These are phyloP conservation scores for Pittosporum tobira DNA, from an alignment of 129 eudicot species.

Conservation along the genomic window DNA sequence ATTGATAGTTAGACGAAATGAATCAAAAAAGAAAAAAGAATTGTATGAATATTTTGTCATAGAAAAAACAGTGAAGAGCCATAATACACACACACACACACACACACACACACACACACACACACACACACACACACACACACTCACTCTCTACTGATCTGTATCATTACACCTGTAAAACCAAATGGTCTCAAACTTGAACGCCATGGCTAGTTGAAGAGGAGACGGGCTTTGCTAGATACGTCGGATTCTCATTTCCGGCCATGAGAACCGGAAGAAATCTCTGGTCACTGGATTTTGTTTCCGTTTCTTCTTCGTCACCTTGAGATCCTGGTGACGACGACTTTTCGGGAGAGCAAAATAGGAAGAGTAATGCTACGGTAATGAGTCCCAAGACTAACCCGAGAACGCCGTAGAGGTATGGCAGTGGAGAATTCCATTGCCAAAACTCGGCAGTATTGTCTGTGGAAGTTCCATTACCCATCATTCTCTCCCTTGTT, in stretches of 20 bases:
- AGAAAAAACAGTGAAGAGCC: no score
- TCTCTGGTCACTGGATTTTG: neutral
- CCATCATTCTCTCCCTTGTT: neutral
- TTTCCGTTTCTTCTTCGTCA: neutral
- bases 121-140: no score
- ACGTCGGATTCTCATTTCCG: constrained; percentile 1
- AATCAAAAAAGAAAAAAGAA: no score
- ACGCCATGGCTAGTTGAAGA: neutral
- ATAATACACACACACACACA: no score
- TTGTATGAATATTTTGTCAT: no score
- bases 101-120: no score
- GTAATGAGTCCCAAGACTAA: neutral
- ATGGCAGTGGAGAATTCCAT: constrained; percentile 8
- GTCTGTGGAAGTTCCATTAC: neutral
- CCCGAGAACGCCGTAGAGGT: constrained; percentile 4
- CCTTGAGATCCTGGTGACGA: neutral
- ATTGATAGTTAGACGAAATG: no score
- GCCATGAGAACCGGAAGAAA: neutral
- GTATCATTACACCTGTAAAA: no score
- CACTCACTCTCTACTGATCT: no score
- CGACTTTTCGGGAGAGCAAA: neutral
- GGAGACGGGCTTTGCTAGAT: constrained; percentile 3
- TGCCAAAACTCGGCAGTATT: neutral
- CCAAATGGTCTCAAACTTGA: neutral
- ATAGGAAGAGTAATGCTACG: neutral